A percentile compares a stretch with the other conserved stretches of the same genome.
These are phyloP conservation scores for Eragrostis nindensis DNA, from an alignment of 176 grass and related monocot genomes.

Conservation along the genomic window DNA sequence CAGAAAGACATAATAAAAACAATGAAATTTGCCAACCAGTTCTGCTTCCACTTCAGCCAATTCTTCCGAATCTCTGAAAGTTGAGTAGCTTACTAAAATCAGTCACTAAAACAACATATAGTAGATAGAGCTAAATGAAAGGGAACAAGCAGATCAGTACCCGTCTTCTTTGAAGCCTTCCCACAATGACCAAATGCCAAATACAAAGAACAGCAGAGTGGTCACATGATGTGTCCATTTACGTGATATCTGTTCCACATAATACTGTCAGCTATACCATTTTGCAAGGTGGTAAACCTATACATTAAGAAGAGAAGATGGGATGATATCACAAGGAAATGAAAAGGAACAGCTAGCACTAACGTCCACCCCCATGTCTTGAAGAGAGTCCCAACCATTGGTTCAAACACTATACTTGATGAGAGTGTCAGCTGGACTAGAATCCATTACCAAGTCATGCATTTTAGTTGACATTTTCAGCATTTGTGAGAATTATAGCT, in stretches of 20 bases:
- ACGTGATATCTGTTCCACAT: slow-evolving; percentile 81
- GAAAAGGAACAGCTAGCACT: neutral
- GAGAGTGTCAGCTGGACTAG: neutral
- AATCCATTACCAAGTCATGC: neutral
- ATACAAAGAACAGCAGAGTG: slow-evolving; percentile 86
- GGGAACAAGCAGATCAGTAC: slow-evolving; percentile 43
- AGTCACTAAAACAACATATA: slow-evolving; percentile 22
- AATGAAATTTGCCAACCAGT: slow-evolving; percentile 67
- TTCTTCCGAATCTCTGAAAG: slow-evolving; percentile 76
- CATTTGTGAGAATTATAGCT: neutral
- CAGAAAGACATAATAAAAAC: slow-evolving; percentile 2
- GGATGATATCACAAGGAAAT: neutral
- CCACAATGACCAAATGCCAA: slow-evolving; percentile 97
- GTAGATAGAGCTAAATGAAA: slow-evolving; percentile 18
- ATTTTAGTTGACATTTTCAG: neutral
- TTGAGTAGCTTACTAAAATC: slow-evolving; percentile 13
- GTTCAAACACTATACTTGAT: neutral
- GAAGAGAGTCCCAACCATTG: neutral
- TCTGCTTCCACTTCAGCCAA: slow-evolving; percentile 89
- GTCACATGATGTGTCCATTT: slow-evolving; percentile 96
- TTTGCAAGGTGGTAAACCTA: neutral
- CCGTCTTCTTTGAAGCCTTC: slow-evolving; percentile 89
- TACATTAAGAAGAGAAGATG: neutral
- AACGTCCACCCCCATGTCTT: neutral
- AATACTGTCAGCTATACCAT: slow-evolving; percentile 19